Conservation (phyloP, 176 grass and related monocot genomes). For the Phoenix roebelenii region DNA sequence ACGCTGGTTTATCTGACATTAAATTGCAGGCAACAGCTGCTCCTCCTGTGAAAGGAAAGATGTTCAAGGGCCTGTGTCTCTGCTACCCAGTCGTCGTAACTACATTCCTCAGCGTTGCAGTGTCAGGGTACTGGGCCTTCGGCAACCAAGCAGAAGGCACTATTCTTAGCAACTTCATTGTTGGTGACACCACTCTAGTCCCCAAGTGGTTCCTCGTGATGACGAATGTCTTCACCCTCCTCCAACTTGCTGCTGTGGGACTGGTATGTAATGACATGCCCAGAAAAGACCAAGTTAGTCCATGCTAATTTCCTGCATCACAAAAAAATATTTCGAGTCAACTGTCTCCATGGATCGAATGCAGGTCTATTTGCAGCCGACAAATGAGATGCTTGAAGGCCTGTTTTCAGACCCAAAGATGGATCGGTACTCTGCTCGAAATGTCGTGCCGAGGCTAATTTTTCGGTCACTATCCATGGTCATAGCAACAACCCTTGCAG, state of each 20-base stretch:
- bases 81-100: conserved; percentile 63
- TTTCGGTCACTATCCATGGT: conserved; percentile 47
- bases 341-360: not conserved
- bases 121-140: conserved; percentile 92
- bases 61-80: conserved; percentile 80
- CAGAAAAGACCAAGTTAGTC: too few relatives aligned
- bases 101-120: conserved; percentile 90
- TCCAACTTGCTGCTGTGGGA: conserved; percentile 69
- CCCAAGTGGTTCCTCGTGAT: conserved; percentile 51
- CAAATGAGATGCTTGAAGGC: conserved; percentile 78
- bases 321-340: too few relatives aligned
- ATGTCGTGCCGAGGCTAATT: conserved; percentile 45
- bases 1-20: too few relatives aligned
- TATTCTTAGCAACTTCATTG: conserved; percentile 64
- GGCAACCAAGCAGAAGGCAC: conserved; percentile 52
- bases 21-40: conserved; percentile 56
- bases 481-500: conserved; percentile 53
- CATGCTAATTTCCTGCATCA: too few relatives aligned
- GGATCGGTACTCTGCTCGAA: conserved; percentile 50
- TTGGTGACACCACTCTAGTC: conserved; percentile 40
- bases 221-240: conserved; percentile 63
- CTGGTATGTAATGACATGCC: conserved; percentile 23
- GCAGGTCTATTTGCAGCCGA: conserved; percentile 79
- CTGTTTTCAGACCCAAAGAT: conserved; percentile 46
- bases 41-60: conserved; percentile 76